Evolutionary conservation across 345 rosid species (phyloP).

Genomic region (Geranium rotundifolium): DNA sequence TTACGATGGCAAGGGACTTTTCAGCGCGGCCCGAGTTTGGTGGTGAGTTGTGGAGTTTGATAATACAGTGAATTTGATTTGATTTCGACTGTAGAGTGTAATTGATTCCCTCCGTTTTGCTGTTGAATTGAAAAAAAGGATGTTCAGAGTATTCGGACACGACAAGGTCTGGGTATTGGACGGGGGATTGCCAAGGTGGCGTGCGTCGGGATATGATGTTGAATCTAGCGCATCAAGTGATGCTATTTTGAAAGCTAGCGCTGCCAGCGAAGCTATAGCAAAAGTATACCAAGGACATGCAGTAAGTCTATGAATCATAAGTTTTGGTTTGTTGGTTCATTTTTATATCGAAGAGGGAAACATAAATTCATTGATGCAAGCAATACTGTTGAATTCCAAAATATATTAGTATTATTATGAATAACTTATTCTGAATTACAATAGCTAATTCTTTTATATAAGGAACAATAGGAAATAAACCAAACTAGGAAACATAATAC

Average conservation of each 20-base stretch:
- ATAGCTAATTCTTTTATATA: no score
- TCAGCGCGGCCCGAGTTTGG: conserved; percentile 99
- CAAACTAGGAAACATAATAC: no score
- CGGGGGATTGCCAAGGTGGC: conserved; percentile 98
- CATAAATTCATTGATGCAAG: no score
- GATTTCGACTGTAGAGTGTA: background rate
- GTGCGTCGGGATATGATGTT: conserved; percentile 91
- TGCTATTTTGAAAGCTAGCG: conserved; percentile 90
- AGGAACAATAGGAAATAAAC: no score
- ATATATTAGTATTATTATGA: no score
- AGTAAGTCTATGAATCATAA: conserved; percentile 30
- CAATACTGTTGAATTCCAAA: no score
- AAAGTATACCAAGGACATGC: conserved; percentile 80
- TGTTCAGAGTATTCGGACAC: conserved; percentile 95
- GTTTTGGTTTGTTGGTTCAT: background rate
- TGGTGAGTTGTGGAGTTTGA: conserved; percentile 52
- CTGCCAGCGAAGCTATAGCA: conserved; percentile 92
- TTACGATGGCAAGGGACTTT: conserved; percentile 96
- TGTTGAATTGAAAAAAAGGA: conserved; percentile 36
- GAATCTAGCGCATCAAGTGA: conserved; percentile 98
- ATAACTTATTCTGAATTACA: no score
- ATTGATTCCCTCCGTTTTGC: background rate
- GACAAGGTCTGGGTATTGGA: conserved; percentile 84
- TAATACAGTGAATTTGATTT: background rate
- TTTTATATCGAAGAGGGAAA: no score